These are phyloP conservation scores for Phaeotremella skinneri DNA, from an alignment of 768 basidiomycete species.

Conservation along the genomic window DNA sequence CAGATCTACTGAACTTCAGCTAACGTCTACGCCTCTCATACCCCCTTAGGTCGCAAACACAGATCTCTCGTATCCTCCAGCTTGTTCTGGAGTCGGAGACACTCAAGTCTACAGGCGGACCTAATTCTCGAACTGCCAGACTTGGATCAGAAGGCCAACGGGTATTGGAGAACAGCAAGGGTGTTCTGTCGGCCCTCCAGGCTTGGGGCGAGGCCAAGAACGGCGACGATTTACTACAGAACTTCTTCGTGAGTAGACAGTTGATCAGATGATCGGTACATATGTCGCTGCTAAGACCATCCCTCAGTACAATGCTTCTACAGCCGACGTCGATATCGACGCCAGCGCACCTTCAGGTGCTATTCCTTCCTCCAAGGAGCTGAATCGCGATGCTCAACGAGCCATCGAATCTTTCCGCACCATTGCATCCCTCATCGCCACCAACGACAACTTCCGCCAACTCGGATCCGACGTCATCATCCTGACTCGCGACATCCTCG, in stretches of 20 bases:
- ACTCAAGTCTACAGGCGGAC: constrained; percentile 45
- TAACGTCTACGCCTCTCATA: background rate
- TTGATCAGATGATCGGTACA: too few relatives aligned
- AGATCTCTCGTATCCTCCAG: constrained; percentile 47
- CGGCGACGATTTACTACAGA: constrained; percentile 49
- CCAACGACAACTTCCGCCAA: constrained; percentile 50
- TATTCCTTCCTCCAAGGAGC: constrained; percentile 34
- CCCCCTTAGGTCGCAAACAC: constrained; percentile 40
- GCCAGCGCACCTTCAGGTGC: constrained; percentile 16
- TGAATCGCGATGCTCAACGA: constrained; percentile 46
- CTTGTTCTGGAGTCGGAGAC: constrained; percentile 46
- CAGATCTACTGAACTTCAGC: background rate
- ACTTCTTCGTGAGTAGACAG: constrained; percentile 45
- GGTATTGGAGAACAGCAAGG: constrained; percentile 47
- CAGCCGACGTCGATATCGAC: constrained; percentile 49
- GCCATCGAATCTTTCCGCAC: constrained; percentile 48
- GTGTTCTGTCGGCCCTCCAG: constrained; percentile 45
- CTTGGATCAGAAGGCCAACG: constrained; percentile 47
- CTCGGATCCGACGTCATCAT: constrained; percentile 50
- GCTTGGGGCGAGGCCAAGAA: constrained; percentile 53
- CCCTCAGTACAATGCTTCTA: constrained; percentile 46
- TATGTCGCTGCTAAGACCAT: background rate
- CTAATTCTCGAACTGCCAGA: constrained; percentile 46
- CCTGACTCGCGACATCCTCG: constrained; percentile 52
- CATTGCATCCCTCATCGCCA: constrained; percentile 51